phyloP scores from a whole-genome alignment of 1,284 basidiomycete species.

The Ganoderma meredithae region DNA sequence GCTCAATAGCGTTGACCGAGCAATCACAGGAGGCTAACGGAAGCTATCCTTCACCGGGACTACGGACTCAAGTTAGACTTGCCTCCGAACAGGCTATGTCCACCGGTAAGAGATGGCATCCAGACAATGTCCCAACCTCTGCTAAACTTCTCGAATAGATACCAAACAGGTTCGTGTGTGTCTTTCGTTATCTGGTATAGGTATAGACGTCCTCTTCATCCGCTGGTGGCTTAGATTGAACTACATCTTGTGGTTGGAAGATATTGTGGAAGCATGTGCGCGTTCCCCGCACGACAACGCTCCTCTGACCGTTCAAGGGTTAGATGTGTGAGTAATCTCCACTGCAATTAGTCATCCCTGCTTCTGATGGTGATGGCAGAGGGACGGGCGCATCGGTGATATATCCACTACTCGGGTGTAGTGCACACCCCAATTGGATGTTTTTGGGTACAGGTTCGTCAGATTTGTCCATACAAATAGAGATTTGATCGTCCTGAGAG shows the following conservation, averaged over 20 bases:
- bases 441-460: conserved; percentile 77
- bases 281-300: conserved; percentile 2
- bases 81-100: conserved; percentile 81
- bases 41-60: conserved; percentile 78
- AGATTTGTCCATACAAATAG: neutral
- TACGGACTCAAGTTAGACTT: conserved; percentile 71
- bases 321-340: conserved; percentile 59
- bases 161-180: conserved; percentile 63
- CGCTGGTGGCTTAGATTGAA: conserved; percentile 63
- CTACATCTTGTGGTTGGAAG: conserved; percentile 79
- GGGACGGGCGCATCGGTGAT: conserved; percentile 93
- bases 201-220: neutral
- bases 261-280: conserved; percentile 48
- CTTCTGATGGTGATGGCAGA: conserved; percentile 48
- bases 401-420: conserved; percentile 83
- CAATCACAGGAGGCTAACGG: conserved; percentile 69
- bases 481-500: conserved; percentile 7
- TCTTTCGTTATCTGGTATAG: neutral
- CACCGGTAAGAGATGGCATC: conserved; percentile 62
- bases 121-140: no score
- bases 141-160: conserved; percentile 50
- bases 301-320: conserved; percentile 42
- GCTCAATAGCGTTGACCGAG: neutral
- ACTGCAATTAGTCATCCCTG: neutral
- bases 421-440: conserved; percentile 58